Conservation (phyloP, 352 stramenopile species). For the Globisporangium carolinianum region DNA sequence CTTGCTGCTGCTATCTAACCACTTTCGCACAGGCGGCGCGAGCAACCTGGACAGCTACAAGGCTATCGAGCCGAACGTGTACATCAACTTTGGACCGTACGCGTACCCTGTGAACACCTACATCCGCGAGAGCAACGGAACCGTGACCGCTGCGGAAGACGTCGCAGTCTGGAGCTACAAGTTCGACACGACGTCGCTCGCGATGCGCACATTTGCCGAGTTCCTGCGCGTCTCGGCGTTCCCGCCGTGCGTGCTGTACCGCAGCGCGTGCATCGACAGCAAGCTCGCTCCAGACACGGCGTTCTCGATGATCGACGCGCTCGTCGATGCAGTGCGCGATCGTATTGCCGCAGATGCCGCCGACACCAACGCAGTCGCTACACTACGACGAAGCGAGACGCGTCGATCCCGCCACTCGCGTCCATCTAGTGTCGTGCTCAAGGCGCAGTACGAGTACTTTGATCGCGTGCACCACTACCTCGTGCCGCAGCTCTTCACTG, state of each 20-base stretch:
- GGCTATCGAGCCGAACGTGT: constrained; percentile 5
- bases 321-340: not conserved
- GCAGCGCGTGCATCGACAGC: not conserved
- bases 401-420: not conserved
- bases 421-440: not conserved
- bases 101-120: constrained; percentile 2
- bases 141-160: not conserved
- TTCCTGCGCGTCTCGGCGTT: not conserved
- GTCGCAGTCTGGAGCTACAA: constrained; percentile 11
- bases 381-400: not conserved
- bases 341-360: not conserved
- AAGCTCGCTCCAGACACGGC: not conserved
- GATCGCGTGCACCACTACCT: constrained; percentile 14
- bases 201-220: constrained; percentile 8
- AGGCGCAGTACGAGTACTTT: constrained; percentile 2
- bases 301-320: not conserved
- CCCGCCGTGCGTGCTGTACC: constrained; percentile 4
- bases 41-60: not conserved
- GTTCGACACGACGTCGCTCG: constrained; percentile 12
- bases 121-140: not conserved
- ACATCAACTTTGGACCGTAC: constrained; percentile 10
- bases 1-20: constrained; percentile 2
- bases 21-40: constrained; percentile 1
- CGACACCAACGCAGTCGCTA: not conserved
- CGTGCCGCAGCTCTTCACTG: constrained; percentile 4